Evolutionary conservation across 164 flowering plant species (phyloP), one percentile per base, ranked within the genome.

Genomic region (Piper longum): DNA sequence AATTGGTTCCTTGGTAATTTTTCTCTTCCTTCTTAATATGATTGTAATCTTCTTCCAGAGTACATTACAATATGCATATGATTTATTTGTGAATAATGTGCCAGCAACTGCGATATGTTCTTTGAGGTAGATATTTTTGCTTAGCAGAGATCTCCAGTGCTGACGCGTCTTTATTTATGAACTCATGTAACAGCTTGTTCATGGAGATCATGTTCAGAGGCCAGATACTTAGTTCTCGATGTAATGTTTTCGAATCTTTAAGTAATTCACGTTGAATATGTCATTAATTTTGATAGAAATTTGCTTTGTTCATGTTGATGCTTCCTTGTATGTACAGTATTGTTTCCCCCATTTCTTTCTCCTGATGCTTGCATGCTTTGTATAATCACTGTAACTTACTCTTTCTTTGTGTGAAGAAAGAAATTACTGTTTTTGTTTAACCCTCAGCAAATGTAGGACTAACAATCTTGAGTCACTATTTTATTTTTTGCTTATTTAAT

Each of bases 1-100:
- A 80, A 72, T 87, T 70, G 99, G 97, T 69, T 80, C 97, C 44
- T 67, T 90, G 95, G 99, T 93, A 85, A 60, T 45, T 5, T 19
- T n/a, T n/a, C n/a, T 17, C 41, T 36, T 7, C 9, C 52, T 40
- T 36, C 18, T 48, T 8, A 59, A 41, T 7, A 70, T 51, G 52
- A 3, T 43, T 43, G 12, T 48, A 0, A 9, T 14, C 3, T 48
- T 48, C 3, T 14, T 9, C 7, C 52, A 9, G 9, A 48, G 11
- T 48, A 9, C 1, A 48, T 48, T 26, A 26, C 36, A 26, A 26
- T 26, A 2, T 26, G 36, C 36, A 26, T 26, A 1, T 26, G 12
- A 48, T 9, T 48, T 8, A 14, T 12, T 48, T 48, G 11, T 5
- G 12, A 48, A 8, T 9, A 48, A 48, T 48, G 52, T 8, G 14